These are phyloP conservation scores for Actinomortierella wolfii DNA, from an alignment of 371 early-diverging fungal genomes.

Conservation along the genomic window DNA sequence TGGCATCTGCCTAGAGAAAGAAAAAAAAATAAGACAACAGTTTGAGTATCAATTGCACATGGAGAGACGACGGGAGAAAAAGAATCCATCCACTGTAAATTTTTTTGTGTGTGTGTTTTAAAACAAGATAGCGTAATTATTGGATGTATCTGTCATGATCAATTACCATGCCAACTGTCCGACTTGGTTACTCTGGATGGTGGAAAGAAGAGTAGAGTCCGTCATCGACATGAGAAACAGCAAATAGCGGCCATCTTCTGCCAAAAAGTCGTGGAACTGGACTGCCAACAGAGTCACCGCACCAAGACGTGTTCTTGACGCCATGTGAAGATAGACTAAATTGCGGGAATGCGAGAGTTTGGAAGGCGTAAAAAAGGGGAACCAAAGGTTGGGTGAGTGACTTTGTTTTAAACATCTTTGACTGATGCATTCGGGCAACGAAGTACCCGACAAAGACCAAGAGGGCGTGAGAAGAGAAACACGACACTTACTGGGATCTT, in stretches of 20 bases:
- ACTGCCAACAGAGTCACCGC: conserved; percentile 41
- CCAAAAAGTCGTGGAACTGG: conserved; percentile 59
- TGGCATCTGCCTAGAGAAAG: conserved; percentile 64
- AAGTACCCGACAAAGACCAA: background rate
- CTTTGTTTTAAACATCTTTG: too few species aligned
- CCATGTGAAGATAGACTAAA: conserved; percentile 39
- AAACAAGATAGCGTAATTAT: conserved; percentile 1
- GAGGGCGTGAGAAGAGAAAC: too few species aligned
- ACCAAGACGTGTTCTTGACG: conserved; percentile 42
- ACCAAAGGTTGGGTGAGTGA: too few species aligned
- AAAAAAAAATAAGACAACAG: conserved; percentile 1
- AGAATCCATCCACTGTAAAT: background rate
- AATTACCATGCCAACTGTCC: conserved; percentile 60
- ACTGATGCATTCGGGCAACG: too few species aligned
- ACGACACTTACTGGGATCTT: conserved; percentile 27
- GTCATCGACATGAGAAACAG: conserved; percentile 62
- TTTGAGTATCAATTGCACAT: background rate
- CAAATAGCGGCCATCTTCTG: conserved; percentile 58
- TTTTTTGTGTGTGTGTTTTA: too few species aligned
- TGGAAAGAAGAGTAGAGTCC: conserved; percentile 62
- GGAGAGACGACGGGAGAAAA: background rate
- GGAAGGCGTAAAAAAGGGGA: background rate
- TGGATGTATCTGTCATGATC: background rate
- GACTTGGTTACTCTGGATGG: conserved; percentile 62
- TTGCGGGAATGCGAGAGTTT: too few species aligned